A percentile compares a stretch with the other conserved stretches of the same genome.
These are phyloP conservation scores for Cadophora gregata DNA, from an alignment of 2,329 filamentous ascomycete genomes.

Conservation along the genomic window DNA sequence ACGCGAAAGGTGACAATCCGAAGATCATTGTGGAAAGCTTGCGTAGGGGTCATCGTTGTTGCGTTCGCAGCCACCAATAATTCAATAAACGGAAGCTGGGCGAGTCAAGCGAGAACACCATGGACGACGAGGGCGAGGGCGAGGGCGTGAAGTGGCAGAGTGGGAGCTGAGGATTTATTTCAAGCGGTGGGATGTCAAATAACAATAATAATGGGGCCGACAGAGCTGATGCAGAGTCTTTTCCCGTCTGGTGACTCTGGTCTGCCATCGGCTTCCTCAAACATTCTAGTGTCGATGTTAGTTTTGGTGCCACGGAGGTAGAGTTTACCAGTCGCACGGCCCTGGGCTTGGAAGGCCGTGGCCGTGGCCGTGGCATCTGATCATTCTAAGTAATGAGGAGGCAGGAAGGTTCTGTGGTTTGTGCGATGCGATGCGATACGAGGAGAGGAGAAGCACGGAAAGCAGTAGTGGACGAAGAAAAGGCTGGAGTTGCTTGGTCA, in stretches of 20 bases:
- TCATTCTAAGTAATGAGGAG: too few relatives aligned
- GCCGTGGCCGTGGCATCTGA: not conserved
- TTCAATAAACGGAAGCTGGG: too few relatives aligned
- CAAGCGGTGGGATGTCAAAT: not conserved
- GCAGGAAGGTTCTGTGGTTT: too few relatives aligned
- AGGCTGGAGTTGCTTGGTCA: not conserved
- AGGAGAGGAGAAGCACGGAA: not conserved
- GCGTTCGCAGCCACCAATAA: not conserved
- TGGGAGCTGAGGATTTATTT: not conserved
- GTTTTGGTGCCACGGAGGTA: not conserved
- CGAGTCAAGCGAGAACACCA: not conserved
- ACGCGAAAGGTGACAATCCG: not conserved
- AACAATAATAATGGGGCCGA: not conserved
- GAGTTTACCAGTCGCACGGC: conserved; percentile 7
- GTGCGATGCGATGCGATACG: too few relatives aligned
- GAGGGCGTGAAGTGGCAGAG: too few relatives aligned
- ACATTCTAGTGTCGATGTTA: conserved; percentile 11
- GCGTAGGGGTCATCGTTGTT: not conserved
- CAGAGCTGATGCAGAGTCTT: not conserved
- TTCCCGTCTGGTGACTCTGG: not conserved
- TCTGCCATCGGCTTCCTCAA: conserved; percentile 9
- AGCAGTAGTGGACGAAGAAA: not conserved
- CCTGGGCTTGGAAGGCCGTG: not conserved
- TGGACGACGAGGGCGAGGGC: too few relatives aligned
- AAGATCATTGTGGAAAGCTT: not conserved